A percentile compares a stretch with the other conserved stretches of the same genome.
Evolutionary conservation across 2,329 filamentous ascomycete species (phyloP).

Genomic region (Colletotrichum musicola): DNA sequence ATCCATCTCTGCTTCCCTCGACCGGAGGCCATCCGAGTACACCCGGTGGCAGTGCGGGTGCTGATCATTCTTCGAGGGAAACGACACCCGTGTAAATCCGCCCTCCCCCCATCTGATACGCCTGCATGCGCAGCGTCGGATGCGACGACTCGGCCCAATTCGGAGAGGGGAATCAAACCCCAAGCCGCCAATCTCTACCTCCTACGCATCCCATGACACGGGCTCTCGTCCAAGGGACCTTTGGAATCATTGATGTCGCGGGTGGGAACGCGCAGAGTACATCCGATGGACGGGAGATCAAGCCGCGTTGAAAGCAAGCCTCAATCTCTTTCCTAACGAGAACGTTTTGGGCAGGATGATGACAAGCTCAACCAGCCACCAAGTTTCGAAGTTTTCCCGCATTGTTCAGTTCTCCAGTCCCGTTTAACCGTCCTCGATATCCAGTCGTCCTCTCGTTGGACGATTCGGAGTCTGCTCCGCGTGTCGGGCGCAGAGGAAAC

Average conservation of each 20-base stretch:
- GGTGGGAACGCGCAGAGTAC: not conserved
- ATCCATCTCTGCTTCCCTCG: slow-evolving; percentile 31
- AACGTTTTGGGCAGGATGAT: not conserved
- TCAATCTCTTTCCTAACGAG: not conserved
- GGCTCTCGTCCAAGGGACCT: slow-evolving; percentile 11
- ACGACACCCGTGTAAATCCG: slow-evolving; percentile 2
- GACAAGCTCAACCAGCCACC: slow-evolving; percentile 11
- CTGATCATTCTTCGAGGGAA: slow-evolving; percentile 9
- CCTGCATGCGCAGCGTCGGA: slow-evolving; percentile 11
- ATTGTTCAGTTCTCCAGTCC: not conserved
- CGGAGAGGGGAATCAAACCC: slow-evolving; percentile 2
- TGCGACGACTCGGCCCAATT: slow-evolving; percentile 16
- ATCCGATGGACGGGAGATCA: slow-evolving; percentile 5
- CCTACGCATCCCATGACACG: not conserved
- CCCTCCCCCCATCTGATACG: slow-evolving; percentile 13
- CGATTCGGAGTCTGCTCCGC: slow-evolving; percentile 27
- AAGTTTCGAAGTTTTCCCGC: not conserved
- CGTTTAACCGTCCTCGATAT: not conserved
- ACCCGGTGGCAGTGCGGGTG: slow-evolving; percentile 23
- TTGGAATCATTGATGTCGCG: slow-evolving; percentile 16
- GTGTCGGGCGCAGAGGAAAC: not conserved
- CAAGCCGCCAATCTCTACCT: not conserved
- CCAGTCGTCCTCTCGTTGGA: not conserved
- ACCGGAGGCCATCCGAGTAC: slow-evolving; percentile 17
- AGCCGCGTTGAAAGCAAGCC: slow-evolving; percentile 16